Evolutionary conservation across 1,284 basidiomycete species (phyloP), one percentile per base, ranked within the genome.

Genomic region (Microbotryum intermedium): DNA sequence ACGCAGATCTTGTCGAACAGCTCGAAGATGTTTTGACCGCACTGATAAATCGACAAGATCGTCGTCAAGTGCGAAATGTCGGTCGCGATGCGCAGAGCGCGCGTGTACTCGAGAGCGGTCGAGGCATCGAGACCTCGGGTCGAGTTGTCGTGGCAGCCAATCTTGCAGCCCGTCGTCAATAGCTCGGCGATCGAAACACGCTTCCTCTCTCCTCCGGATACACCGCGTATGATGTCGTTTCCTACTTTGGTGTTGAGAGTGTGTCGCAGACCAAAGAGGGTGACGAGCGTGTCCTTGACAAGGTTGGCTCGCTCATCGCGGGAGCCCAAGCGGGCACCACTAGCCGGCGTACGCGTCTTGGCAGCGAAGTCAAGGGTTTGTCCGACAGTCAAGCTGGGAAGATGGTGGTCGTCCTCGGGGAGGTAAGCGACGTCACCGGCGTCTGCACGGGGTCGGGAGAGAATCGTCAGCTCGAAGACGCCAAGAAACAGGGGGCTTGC

Each of bases 41-140:
- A 76, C 71, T 82, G 81, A 74, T 82, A 83, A 59, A 83, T 74
- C 4, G 77, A 74, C 34, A 74, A 69, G 44, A 74, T 29, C 25
- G 67, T 64, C 23, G 68, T 63, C n/a, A 66, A 25, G 58, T 55
- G 44, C 55, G 58, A 64, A 47, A 76, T 69, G 58, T 76, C 73
- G 72, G 62, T 66, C 23, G 61, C 66, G 34, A 68, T 61, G 20
- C 64, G 57, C 45, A 82, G 75, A 10, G 77, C 76, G 67, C 79
- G 80, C 69, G 78, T 77, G 68, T 80, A 82, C 70, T 81, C 79
- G 65, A 81, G 71, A 20, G 82, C 82, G 25, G 81, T 83, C 16
- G 78, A 78, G 23, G 81, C 80, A 69, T 83, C 82, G 45, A 94
- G 79, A 62, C 90, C 88, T 54, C 88, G 81, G 3, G 87, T 88